These are phyloP conservation scores for Irineochytrium annulatum DNA, from an alignment of 192 early-diverging fungal species.

Conservation along the genomic window DNA sequence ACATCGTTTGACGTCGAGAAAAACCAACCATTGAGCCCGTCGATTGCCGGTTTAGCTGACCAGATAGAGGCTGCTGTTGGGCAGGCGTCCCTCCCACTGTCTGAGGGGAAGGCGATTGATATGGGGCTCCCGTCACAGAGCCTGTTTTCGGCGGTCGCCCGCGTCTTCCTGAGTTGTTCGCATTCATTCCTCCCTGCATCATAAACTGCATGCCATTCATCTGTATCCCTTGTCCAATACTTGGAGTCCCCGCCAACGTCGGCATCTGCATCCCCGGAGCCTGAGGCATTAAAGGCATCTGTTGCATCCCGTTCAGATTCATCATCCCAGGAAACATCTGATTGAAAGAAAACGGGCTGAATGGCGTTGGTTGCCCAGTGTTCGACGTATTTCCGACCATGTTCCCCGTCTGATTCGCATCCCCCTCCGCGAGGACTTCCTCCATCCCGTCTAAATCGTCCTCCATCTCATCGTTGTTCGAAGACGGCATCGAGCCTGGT, in stretches of 20 bases:
- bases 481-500: too few relatives aligned
- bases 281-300: not conserved
- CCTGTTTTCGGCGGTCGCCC: too few relatives aligned
- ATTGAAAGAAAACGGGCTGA: not conserved
- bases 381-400: not conserved
- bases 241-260: not conserved
- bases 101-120: too few relatives aligned
- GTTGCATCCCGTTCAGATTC: not conserved
- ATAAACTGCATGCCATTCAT: not conserved
- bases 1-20: too few relatives aligned
- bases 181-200: not conserved
- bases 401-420: too few relatives aligned
- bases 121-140: too few relatives aligned
- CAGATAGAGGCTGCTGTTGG: too few relatives aligned
- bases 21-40: too few relatives aligned
- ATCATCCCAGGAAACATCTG: not conserved
- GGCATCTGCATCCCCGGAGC: too few relatives aligned
- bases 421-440: constrained; percentile 23
- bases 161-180: too few relatives aligned
- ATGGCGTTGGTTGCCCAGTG: not conserved
- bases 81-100: too few relatives aligned
- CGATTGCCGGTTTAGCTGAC: too few relatives aligned
- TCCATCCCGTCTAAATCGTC: constrained; percentile 18
- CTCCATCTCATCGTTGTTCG: constrained; percentile 6
- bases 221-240: not conserved